These are phyloP conservation scores for Tulasnella sp. DNA, from an alignment of 768 basidiomycete species.

Conservation along the genomic window DNA sequence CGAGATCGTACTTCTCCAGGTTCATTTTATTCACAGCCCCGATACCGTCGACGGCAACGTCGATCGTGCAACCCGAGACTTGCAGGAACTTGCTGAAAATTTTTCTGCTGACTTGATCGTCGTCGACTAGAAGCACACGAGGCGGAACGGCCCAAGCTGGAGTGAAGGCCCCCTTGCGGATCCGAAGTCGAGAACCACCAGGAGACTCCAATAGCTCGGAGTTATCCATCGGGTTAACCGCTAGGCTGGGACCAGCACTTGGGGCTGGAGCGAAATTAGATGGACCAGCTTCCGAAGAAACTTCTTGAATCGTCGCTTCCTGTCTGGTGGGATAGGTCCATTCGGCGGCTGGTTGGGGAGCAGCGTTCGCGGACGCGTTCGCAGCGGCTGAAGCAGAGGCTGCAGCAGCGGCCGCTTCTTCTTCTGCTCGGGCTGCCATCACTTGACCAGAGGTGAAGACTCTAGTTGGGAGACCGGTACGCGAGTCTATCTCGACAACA, in stretches of 20 bases:
- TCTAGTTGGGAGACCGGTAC: not conserved
- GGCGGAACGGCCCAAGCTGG: constrained; percentile 92
- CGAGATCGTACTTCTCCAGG: constrained; percentile 90
- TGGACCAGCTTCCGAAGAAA: no score
- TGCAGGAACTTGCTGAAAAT: constrained; percentile 90
- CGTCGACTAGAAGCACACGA: constrained; percentile 87
- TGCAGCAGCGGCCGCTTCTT: no score
- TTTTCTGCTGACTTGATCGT: constrained; percentile 86
- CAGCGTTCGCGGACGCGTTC: no score
- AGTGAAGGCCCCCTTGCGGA: constrained; percentile 61
- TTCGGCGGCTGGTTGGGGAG: no score
- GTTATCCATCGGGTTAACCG: not conserved
- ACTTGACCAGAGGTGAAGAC: not conserved
- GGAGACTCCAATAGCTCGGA: constrained; percentile 18
- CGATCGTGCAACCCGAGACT: constrained; percentile 91
- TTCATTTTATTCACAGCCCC: constrained; percentile 96
- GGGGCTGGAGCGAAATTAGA: no score
- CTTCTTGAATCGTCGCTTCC: no score
- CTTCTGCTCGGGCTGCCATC: not conserved
- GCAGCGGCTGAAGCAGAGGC: no score
- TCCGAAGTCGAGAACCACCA: constrained; percentile 40
- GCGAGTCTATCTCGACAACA: not conserved
- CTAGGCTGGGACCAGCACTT: not conserved
- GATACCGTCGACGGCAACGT: constrained; percentile 90
- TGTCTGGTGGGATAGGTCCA: no score